Conservation (phyloP, 2,329 filamentous ascomycete species). For the Thielaviopsis punctulata region DNA sequence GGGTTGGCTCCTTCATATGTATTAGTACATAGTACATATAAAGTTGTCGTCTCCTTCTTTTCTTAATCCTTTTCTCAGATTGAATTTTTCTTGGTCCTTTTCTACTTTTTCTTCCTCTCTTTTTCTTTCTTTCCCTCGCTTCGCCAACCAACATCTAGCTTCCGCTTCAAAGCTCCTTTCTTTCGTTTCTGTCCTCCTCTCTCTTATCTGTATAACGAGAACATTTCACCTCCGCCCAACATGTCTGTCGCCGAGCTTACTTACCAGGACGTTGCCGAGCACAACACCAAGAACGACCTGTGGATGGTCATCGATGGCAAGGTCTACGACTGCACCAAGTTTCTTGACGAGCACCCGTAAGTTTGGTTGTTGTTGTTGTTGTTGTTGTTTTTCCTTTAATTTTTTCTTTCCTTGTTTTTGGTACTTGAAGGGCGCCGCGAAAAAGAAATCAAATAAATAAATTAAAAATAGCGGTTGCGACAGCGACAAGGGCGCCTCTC, state of each 20-base stretch:
- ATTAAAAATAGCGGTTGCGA: no score
- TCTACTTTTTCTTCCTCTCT: neutral
- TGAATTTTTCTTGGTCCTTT: neutral
- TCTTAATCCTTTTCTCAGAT: neutral
- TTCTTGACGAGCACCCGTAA: conserved; percentile 92
- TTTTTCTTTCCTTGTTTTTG: conserved; percentile 19
- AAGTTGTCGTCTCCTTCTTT: neutral
- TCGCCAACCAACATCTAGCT: neutral
- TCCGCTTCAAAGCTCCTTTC: neutral
- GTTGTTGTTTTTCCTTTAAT: no score
- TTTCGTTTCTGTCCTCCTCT: conserved; percentile 5
- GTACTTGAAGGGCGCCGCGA: neutral
- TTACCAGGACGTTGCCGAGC: conserved; percentile 64
- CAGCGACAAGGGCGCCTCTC: no score
- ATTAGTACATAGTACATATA: no score
- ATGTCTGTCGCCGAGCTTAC: conserved; percentile 38
- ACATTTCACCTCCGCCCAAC: conserved; percentile 13
- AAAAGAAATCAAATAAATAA: neutral
- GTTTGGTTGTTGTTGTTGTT: conserved; percentile 19
- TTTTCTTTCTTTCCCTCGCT: neutral
- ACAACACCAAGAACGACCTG: conserved; percentile 88
- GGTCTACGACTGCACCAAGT: conserved; percentile 78
- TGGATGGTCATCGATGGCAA: conserved; percentile 90
- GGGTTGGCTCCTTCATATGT: conserved; percentile 1
- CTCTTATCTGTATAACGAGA: neutral